phyloP scores from a whole-genome alignment of 2,329 filamentous ascomycete species.

The Uncinocarpus reesii region DNA sequence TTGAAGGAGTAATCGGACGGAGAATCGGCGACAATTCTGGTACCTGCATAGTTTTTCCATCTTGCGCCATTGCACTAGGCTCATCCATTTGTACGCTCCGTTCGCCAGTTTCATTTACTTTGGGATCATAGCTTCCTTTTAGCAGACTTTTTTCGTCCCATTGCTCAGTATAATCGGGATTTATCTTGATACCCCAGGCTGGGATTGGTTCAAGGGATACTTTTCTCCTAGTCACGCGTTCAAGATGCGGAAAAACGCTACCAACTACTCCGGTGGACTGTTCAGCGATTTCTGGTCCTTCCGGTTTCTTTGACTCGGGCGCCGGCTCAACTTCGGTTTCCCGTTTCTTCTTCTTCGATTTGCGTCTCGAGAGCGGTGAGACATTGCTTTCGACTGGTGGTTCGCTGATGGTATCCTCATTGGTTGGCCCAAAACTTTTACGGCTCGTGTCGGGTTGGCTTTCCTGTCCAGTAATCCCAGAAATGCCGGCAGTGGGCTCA shows the following conservation, averaged over 20 bases:
- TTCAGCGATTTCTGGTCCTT: constrained; percentile 12
- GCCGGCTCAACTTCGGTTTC: background rate
- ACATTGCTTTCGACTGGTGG: no score
- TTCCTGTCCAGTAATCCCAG: no score
- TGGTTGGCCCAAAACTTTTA: no score
- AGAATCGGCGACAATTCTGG: background rate
- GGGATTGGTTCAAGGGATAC: constrained; percentile 5
- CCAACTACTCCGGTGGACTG: constrained; percentile 22
- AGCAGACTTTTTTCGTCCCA: background rate
- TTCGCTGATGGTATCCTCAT: no score
- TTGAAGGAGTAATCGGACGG: background rate
- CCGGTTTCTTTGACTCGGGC: background rate
- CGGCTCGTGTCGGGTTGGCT: no score
- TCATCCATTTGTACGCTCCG: background rate
- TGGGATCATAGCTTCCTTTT: background rate
- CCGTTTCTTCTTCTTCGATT: no score
- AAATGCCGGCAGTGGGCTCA: no score
- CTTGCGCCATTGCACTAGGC: background rate
- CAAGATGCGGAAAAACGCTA: constrained; percentile 29
- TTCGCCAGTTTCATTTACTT: background rate
- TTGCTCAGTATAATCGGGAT: background rate
- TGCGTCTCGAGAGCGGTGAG: no score
- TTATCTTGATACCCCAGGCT: background rate
- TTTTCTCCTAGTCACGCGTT: constrained; percentile 24
- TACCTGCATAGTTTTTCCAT: background rate